A percentile compares a stretch with the other conserved stretches of the same genome.
Conservation (phyloP, 2,329 filamentous ascomycete genomes). For the Teratosphaeria gauchensis region DNA sequence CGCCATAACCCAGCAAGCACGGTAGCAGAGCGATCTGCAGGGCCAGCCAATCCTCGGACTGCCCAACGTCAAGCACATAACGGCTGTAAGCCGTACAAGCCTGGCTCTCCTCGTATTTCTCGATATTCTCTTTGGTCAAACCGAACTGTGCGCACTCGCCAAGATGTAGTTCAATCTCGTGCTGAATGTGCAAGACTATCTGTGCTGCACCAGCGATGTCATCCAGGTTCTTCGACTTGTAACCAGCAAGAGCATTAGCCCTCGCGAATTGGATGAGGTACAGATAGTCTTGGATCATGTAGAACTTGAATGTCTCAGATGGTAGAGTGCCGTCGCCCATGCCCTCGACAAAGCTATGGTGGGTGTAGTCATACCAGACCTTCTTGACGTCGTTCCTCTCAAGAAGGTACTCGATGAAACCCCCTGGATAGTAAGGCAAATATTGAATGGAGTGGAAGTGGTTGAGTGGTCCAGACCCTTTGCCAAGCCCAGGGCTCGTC, state of each 20-base stretch:
- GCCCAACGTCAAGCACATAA: constrained; percentile 81
- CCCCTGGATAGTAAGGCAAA: constrained; percentile 61
- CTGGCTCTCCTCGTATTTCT: constrained; percentile 61
- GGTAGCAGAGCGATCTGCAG: constrained; percentile 78
- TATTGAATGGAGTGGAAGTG: constrained; percentile 65
- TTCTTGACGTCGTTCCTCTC: constrained; percentile 61
- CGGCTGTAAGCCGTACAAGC: constrained; percentile 68
- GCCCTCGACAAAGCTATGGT: constrained; percentile 72
- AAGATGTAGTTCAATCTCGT: constrained; percentile 73
- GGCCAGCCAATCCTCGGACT: constrained; percentile 78
- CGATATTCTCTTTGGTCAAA: constrained; percentile 62
- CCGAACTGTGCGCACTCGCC: constrained; percentile 76
- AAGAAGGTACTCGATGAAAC: constrained; percentile 76
- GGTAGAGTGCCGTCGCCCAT: constrained; percentile 69
- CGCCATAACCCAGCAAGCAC: constrained; percentile 81
- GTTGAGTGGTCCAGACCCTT: constrained; percentile 63
- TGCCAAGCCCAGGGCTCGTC: constrained; percentile 52
- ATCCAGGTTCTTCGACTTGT: constrained; percentile 66
- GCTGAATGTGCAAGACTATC: constrained; percentile 67
- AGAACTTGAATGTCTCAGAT: constrained; percentile 70
- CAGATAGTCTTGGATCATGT: constrained; percentile 83
- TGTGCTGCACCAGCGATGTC: constrained; percentile 61
- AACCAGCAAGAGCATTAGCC: constrained; percentile 74
- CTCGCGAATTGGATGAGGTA: constrained; percentile 86
- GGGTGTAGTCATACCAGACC: constrained; percentile 65